Percentiles rank a stretch among this genome's conserved stretches.
These are phyloP conservation scores for Lachnellula suecica DNA, from an alignment of 2,329 filamentous ascomycete species.

Conservation along the genomic window DNA sequence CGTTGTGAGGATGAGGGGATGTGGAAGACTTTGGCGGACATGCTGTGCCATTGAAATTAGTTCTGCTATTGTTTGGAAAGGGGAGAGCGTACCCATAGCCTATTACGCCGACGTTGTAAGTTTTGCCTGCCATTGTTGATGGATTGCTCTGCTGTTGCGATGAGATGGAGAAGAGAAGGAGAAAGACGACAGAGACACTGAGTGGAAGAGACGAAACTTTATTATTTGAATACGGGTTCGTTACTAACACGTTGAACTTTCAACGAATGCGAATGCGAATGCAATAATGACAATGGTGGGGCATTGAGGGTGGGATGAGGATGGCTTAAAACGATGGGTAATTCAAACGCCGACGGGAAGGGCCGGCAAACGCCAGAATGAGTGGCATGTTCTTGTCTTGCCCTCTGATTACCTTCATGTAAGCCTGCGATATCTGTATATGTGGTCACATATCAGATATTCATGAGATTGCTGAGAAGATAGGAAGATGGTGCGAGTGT, in stretches of 20 bases:
- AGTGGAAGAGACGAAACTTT: neutral
- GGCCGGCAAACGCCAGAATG: neutral
- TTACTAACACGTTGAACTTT: neutral
- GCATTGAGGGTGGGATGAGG: neutral
- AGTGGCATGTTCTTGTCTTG: too few relatives aligned
- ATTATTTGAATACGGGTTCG: neutral
- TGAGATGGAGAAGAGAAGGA: neutral
- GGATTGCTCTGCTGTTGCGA: neutral
- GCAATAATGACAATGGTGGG: slow-evolving; percentile 5
- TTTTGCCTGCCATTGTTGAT: slow-evolving; percentile 34
- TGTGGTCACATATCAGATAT: too few relatives aligned
- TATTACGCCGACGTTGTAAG: slow-evolving; percentile 56
- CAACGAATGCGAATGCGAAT: neutral
- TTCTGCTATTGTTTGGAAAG: neutral
- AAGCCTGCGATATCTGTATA: too few relatives aligned
- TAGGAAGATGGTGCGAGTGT: too few relatives aligned
- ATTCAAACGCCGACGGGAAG: neutral
- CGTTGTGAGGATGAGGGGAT: slow-evolving; percentile 70
- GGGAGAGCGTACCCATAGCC: slow-evolving; percentile 46
- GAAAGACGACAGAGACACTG: neutral
- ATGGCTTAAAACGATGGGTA: neutral
- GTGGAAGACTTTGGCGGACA: slow-evolving; percentile 78
- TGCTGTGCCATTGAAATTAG: slow-evolving; percentile 31
- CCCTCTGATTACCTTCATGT: neutral
- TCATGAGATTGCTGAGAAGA: too few relatives aligned